Evolutionary conservation across 176 grass and related monocot genomes (phyloP), one percentile per base, ranked within the genome.

Genomic region (Panicum miliaceum): DNA sequence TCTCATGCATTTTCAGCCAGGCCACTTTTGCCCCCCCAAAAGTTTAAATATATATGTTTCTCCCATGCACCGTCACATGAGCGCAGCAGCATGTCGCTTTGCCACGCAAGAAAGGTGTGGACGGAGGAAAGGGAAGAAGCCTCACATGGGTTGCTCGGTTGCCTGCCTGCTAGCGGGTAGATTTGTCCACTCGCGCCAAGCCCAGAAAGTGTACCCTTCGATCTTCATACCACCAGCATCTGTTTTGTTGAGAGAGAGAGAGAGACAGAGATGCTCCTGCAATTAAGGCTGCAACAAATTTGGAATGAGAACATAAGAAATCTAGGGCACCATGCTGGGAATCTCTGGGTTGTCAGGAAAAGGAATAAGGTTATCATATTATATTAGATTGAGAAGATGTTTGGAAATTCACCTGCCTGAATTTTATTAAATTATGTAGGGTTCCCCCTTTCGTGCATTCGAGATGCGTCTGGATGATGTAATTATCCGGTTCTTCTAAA

Each of bases 81-180:
- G 65, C 54, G 34, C 86, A 45, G 34, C 86, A 45, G 43, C 86
- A 45, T 51, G 73, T 14, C 80, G 78, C 86, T 77, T 88, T 78
- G 80, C 54, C 54, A 83, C 42, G 46, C 43, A 71, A 57, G 78
- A 59, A 88, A 82, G 65, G 59, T 37, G 40, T 6, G 42, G 19
- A 12, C 27, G 7, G 26, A 12, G 10, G 9, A 59, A 35, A 82
- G 22, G 8, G 25, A 19, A 53, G 27, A 26, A 43, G 20, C 10
- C 19, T 72, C 86, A 88, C 86, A 72, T 78, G 80, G 73, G 64
- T 20, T 83, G 79, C 64, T 80, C 65, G 36, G 7, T 20, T 61
- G 52, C 60, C 67, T 45, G 50, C 51, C 61, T 3, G 18, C 52
- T 48, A 71, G 52, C 64, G 42, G 64, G 64, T 71, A 56, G 80